Base-by-base conservation (phyloP, 345 rosid genomes). In the Psidium friedrichsthalianum region DNA sequence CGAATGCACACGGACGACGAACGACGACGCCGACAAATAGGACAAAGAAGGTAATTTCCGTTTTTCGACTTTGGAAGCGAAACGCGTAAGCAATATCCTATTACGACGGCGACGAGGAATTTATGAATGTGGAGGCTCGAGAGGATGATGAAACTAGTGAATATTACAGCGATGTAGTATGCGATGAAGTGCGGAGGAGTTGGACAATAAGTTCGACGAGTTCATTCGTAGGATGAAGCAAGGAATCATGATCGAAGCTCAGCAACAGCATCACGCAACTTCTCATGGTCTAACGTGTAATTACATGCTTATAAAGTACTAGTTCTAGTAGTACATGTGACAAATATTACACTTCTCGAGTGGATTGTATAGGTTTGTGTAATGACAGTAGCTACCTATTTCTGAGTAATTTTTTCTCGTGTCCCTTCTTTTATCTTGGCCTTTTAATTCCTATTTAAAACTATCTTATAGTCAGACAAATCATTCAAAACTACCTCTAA, bases 131-230 rank as follows among this genome's bases (percentile, higher is more conserved):
- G 85, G 56, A 42, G 55, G 16, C 13, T 29, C 85, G 22, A 29
- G 47, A 6, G 80, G 80, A 51, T 18, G 82, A 85, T 27, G 49
- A 21, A 51, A 15, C 40, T 21, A 51, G 11, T 56, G 81, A 74
- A 85, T 84, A 16, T 53, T 74, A 12, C 54, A 84, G 22, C 83
- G 59, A 85, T 69, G n/a, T n/a, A n/a, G n/a, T n/a, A n/a, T n/a
- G n/a, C n/a, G n/a, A n/a, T n/a, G n/a, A n/a, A n/a, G 90, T 57
- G 91, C 91, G 51, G 98, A 94, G 58, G 98, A 95, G 10, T 82
- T 97, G 82, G 94, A 95, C 91, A 95, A 92, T 90, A 97, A 90
- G 83, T 95, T 95, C 58, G 99, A 97, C 24, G 99, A 97, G 84
- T 97, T 97, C 84, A 97, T 97, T 8, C 93, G 94, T 82, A 97